Evolutionary conservation across 1,284 basidiomycete genomes (phyloP).

Genomic region (Cutaneotrichosporon sp.): DNA sequence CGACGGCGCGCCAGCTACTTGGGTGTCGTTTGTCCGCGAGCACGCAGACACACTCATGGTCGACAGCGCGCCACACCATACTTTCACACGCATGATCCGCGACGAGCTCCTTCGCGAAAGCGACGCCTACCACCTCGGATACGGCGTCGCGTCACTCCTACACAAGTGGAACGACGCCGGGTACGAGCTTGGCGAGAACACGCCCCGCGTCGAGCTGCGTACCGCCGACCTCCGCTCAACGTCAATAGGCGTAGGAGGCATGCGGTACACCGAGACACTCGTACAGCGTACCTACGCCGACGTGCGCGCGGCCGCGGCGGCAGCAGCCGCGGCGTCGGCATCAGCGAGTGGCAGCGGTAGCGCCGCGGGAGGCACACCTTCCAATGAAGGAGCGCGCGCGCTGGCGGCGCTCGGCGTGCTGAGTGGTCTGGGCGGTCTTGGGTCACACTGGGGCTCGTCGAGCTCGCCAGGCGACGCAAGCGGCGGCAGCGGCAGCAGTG

Average conservation of each 20-base stretch:
- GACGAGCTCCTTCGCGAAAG: neutral
- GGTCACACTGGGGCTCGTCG: too few relatives aligned
- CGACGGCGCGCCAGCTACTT: too few relatives aligned
- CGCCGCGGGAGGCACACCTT: neutral
- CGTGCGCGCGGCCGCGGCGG: neutral
- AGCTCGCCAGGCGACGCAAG: too few relatives aligned
- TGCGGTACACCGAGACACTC: neutral
- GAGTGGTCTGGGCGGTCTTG: too few relatives aligned
- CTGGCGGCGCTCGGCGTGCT: neutral
- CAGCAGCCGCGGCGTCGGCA: too few relatives aligned
- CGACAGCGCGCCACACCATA: neutral
- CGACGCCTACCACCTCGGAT: constrained; percentile 1
- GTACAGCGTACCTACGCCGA: neutral
- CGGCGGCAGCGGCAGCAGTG: neutral
- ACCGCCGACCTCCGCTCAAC: neutral
- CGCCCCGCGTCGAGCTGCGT: neutral
- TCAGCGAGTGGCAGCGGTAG: neutral
- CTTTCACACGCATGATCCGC: neutral
- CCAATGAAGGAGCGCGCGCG: neutral
- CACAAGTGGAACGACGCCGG: constrained; percentile 7
- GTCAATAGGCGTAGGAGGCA: neutral
- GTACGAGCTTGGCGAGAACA: neutral
- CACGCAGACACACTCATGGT: neutral
- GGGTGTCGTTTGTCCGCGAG: too few relatives aligned
- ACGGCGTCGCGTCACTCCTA: constrained; percentile 1